Evolutionary conservation across 345 rosid species (phyloP), one percentile per base, ranked within the genome.

Genomic region (Citrus australasica): DNA sequence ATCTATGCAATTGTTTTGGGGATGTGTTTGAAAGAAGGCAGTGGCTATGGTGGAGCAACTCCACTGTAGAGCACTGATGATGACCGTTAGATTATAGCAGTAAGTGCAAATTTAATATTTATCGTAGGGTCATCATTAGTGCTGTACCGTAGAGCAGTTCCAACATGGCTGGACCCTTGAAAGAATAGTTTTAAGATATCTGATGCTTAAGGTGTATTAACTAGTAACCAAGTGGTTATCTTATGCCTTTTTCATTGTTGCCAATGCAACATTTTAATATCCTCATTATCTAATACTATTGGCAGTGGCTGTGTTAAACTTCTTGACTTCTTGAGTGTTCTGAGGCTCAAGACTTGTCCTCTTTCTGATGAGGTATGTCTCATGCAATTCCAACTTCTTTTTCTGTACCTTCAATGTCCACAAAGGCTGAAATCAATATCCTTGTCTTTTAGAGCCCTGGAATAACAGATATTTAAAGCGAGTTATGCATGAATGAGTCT

Each of bases 291-390:
- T 17, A 17, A 53, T 16, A 30, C 22, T 83, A 28, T 71, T 77
- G 86, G 86, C 95, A 96, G 99, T 77, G 99, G 98, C 46, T 84
- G 86, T 77, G 94, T 96, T 84, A 83, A 74, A 71, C 80, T 84
- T 77, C 76, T 63, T 73, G 88, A 90, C 77, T 94, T 96, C 81
- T 80, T 85, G 77, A 86, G 85, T 86, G 92, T 73, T 79, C 82
- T 90, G 67, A 86, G 80, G 80, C 87, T 96, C 79, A 87, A 85
- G 85, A 40, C 89, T 67, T 96, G 92, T 75, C 61, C 80, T 59
- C 89, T 94, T 46, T 86, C 94, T 72, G 87, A 87, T 78, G 86
- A 87, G 98, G 99, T 94, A 40, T 81, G 91, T 79, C 37, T 38
- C 53, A n/a, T 33, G 7, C 38, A 22, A 17, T 53, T 60, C 3